Evolutionary conservation across 257 asterid species (phyloP).

Genomic region (Leonotis leonurus): DNA sequence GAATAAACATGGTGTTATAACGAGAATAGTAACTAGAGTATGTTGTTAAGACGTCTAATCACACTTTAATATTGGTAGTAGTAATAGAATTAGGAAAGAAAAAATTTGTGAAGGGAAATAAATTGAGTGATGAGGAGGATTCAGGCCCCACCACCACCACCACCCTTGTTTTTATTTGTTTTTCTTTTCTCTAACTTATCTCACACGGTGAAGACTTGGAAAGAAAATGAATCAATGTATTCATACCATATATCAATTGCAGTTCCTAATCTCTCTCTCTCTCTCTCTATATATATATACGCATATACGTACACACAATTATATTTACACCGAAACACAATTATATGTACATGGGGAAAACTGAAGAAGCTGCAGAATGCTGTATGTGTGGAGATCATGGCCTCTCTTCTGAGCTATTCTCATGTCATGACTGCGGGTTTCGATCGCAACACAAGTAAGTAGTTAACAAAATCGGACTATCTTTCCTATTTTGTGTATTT

Average conservation of each 20-base stretch:
- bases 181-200: constrained; percentile 20
- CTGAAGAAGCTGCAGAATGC: constrained; percentile 36
- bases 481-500: too few relatives aligned
- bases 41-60: too few relatives aligned
- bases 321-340: too few relatives aligned
- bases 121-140: too few relatives aligned
- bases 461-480: neutral
- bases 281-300: neutral
- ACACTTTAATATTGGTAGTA: too few relatives aligned
- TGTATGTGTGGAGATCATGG: constrained; percentile 90
- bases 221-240: constrained; percentile 35
- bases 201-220: constrained; percentile 18
- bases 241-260: constrained; percentile 22
- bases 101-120: too few relatives aligned
- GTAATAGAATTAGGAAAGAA: too few relatives aligned
- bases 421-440: constrained; percentile 46
- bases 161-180: neutral
- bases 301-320: neutral
- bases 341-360: constrained; percentile 17
- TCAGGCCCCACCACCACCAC: too few relatives aligned
- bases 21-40: too few relatives aligned
- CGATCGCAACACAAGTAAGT: constrained; percentile 71
- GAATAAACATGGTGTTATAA: too few relatives aligned
- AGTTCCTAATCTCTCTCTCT: constrained; percentile 8
- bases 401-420: constrained; percentile 51